Conservation (phyloP, 2,329 filamentous ascomycete species). For the Colletotrichum orchidophilum region DNA sequence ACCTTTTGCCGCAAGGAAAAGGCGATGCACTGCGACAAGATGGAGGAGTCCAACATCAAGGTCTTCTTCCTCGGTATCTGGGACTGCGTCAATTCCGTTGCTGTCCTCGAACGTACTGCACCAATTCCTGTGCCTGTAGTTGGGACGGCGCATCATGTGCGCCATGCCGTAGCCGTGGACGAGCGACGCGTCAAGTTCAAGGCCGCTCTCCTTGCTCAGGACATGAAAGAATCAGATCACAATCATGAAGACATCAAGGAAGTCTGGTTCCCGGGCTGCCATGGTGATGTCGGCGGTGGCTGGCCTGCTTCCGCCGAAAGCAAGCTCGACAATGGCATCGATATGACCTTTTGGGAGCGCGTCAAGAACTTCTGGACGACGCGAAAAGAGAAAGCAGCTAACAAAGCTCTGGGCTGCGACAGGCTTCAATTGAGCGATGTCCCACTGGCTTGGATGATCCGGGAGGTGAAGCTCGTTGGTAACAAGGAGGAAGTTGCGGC, state of each 20-base stretch:
- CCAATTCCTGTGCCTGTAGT: slow-evolving; percentile 48
- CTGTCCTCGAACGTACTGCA: slow-evolving; percentile 49
- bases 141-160: slow-evolving; percentile 55
- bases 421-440: slow-evolving; percentile 58
- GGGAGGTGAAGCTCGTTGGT: slow-evolving; percentile 53
- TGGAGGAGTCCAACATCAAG: slow-evolving; percentile 49
- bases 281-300: slow-evolving; percentile 64
- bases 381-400: slow-evolving; percentile 43
- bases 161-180: slow-evolving; percentile 63
- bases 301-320: slow-evolving; percentile 50
- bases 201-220: slow-evolving; percentile 56
- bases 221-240: slow-evolving; percentile 41
- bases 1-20: slow-evolving; percentile 56
- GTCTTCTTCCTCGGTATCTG: slow-evolving; percentile 66
- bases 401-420: slow-evolving; percentile 43
- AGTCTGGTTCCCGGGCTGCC: slow-evolving; percentile 65
- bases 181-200: slow-evolving; percentile 66
- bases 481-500: slow-evolving; percentile 40
- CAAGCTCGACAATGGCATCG: slow-evolving; percentile 38
- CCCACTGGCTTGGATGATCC: slow-evolving; percentile 62
- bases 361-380: slow-evolving; percentile 49
- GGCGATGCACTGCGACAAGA: slow-evolving; percentile 17
- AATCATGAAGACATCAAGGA: slow-evolving; percentile 54
- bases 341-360: slow-evolving; percentile 43
- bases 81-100: slow-evolving; percentile 63